phyloP scores from a whole-genome alignment of 768 basidiomycete species.

The Termitomyces sp. region DNA sequence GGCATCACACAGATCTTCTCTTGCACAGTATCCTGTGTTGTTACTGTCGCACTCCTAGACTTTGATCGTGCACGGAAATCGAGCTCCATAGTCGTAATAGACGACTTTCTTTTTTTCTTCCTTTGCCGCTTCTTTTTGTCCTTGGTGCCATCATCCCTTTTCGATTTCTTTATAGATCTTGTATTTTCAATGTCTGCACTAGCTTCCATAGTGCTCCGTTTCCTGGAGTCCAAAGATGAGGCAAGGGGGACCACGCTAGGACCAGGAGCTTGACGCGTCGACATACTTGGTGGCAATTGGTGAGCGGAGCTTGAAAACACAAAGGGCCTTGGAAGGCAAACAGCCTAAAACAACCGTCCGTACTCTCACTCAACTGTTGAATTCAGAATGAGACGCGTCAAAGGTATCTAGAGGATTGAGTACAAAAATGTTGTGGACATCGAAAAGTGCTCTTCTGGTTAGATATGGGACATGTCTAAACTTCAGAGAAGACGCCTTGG shows the following conservation, averaged over 20 bases:
- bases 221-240: conserved; percentile 23
- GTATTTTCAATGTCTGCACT: conserved; percentile 16
- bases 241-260: conserved; percentile 19
- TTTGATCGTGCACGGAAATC: conserved; percentile 10
- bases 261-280: conserved; percentile 30
- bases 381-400: too few species aligned
- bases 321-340: neutral
- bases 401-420: too few species aligned
- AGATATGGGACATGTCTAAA: too few species aligned
- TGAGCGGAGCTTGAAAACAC: conserved; percentile 2
- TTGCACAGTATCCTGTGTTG: conserved; percentile 4
- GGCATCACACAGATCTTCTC: neutral
- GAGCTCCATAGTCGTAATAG: conserved; percentile 15
- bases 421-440: too few species aligned
- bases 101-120: conserved; percentile 29
- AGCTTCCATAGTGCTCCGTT: conserved; percentile 24
- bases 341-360: neutral
- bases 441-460: too few species aligned
- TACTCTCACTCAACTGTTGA: too few species aligned
- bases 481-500: too few species aligned
- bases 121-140: conserved; percentile 31
- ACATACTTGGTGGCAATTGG: conserved; percentile 3
- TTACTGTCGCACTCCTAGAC: conserved; percentile 12
- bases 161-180: conserved; percentile 25
- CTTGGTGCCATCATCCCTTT: conserved; percentile 20